Percentiles rank a stretch among this genome's conserved stretches.
Conservation (phyloP, 1,139 yeast species). For the Zygoascus sp. region DNA sequence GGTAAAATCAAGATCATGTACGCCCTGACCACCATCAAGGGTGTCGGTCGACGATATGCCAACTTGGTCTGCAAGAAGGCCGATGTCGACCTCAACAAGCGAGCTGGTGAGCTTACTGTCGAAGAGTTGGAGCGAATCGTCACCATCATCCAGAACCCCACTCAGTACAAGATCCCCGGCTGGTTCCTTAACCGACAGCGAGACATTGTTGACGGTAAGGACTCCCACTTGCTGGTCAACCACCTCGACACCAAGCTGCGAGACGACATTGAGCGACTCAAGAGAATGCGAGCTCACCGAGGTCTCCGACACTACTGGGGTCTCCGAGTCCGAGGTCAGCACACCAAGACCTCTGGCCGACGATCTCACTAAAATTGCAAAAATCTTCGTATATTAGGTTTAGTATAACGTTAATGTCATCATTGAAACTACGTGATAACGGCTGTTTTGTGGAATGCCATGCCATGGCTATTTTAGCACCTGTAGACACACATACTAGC, state of each 20-base stretch:
- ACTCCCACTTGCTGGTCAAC: slow-evolving; percentile 98
- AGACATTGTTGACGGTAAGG: slow-evolving; percentile 98
- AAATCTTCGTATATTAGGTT: slow-evolving; percentile 6
- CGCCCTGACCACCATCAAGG: slow-evolving; percentile 99
- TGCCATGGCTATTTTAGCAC: too few species aligned
- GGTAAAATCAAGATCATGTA: slow-evolving; percentile 99
- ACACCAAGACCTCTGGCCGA: slow-evolving; percentile 99
- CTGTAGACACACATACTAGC: too few species aligned
- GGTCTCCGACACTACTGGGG: slow-evolving; percentile 99
- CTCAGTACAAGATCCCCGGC: slow-evolving; percentile 98
- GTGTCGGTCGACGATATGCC: slow-evolving; percentile 99
- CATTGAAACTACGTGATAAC: not conserved
- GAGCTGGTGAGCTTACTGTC: slow-evolving; percentile 99
- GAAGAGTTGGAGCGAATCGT: slow-evolving; percentile 99
- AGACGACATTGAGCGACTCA: slow-evolving; percentile 99
- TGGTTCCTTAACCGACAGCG: slow-evolving; percentile 99
- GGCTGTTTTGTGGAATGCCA: not conserved
- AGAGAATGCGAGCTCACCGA: slow-evolving; percentile 99
- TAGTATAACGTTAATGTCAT: slow-evolving; percentile 13
- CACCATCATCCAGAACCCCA: slow-evolving; percentile 99
- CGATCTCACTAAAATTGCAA: slow-evolving; percentile 37
- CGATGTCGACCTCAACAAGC: slow-evolving; percentile 95
- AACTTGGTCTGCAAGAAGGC: slow-evolving; percentile 99
- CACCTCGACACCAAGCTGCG: slow-evolving; percentile 98
- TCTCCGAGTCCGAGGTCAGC: slow-evolving; percentile 91